Evolutionary conservation across 345 rosid genomes (phyloP).

Genomic region (Lepidium sativum): DNA sequence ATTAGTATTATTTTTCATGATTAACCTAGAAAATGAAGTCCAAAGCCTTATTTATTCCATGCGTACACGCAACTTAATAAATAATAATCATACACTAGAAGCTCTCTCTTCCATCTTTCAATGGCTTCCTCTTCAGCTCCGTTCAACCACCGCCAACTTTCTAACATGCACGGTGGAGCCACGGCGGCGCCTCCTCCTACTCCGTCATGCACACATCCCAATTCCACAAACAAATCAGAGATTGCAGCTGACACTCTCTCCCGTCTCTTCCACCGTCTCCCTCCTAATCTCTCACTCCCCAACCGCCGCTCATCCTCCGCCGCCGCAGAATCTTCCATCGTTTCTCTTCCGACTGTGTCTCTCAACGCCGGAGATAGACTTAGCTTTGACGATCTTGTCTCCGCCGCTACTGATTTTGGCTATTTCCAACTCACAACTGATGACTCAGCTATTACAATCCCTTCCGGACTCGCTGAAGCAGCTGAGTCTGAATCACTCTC

Average conservation of each 20-base stretch:
- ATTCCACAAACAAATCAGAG: constrained; percentile 30
- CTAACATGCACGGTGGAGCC: constrained; percentile 36
- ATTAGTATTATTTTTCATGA: too few relatives aligned
- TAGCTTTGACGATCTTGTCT: constrained; percentile 15
- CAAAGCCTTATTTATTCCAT: too few relatives aligned
- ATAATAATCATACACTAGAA: too few relatives aligned
- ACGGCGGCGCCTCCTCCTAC: constrained; percentile 85
- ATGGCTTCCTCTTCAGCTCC: constrained; percentile 40
- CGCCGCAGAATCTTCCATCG: constrained; percentile 12
- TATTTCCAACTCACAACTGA: constrained; percentile 41
- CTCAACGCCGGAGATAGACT: constrained; percentile 11
- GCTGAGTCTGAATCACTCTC: constrained; percentile 50
- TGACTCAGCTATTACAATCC: constrained; percentile 9
- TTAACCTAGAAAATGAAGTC: too few relatives aligned
- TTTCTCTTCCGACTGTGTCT: constrained; percentile 33
- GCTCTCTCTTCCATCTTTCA: too few relatives aligned
- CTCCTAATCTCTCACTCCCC: constrained; percentile 65
- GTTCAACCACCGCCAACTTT: constrained; percentile 35
- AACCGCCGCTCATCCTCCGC: constrained; percentile 28
- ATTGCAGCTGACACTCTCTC: constrained; percentile 53
- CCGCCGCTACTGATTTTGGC: constrained; percentile 41
- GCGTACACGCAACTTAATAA: too few relatives aligned
- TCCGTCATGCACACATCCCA: constrained; percentile 40
- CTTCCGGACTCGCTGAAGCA: constrained; percentile 45
- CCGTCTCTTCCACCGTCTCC: constrained; percentile 62